Evolutionary conservation across 1,284 basidiomycete species (phyloP).

Genomic region (Cryptococcus sp.): DNA sequence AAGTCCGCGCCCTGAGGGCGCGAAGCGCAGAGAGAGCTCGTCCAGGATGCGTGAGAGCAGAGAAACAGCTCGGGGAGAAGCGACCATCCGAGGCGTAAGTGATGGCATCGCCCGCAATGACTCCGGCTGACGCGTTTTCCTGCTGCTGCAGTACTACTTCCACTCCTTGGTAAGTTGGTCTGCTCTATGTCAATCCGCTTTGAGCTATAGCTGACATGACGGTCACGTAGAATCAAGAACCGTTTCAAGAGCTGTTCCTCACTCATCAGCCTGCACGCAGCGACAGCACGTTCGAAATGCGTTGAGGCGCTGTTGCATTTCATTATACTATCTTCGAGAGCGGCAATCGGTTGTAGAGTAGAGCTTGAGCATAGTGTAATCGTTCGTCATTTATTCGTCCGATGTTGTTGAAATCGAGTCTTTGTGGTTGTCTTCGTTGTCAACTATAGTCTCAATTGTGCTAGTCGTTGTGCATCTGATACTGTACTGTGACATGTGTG

Average conservation of each 20-base stretch:
- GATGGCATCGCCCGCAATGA: background rate
- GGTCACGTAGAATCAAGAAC: constrained; percentile 41
- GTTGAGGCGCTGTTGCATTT: constrained; percentile 29
- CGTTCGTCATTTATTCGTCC: no score
- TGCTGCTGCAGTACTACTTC: constrained; percentile 68
- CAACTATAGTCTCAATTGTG: no score
- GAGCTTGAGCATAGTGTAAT: no score
- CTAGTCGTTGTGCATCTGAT: no score
- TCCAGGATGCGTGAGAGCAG: constrained; percentile 11
- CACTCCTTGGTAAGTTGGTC: constrained; percentile 59
- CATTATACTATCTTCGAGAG: no score
- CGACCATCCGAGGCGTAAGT: constrained; percentile 49
- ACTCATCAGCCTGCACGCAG: constrained; percentile 50
- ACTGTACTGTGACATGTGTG: no score
- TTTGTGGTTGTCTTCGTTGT: no score
- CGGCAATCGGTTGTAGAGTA: no score
- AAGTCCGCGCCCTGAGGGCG: constrained; percentile 21
- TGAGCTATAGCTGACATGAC: constrained; percentile 1
- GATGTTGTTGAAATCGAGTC: no score
- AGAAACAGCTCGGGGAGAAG: constrained; percentile 25
- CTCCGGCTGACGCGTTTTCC: background rate
- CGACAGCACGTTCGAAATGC: constrained; percentile 51
- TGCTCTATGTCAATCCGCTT: background rate
- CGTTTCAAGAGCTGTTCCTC: constrained; percentile 56
- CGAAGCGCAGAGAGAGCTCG: constrained; percentile 26